These are phyloP conservation scores for Hypoxylon sp. DNA, from an alignment of 2,329 filamentous ascomycete species.

Conservation along the genomic window DNA sequence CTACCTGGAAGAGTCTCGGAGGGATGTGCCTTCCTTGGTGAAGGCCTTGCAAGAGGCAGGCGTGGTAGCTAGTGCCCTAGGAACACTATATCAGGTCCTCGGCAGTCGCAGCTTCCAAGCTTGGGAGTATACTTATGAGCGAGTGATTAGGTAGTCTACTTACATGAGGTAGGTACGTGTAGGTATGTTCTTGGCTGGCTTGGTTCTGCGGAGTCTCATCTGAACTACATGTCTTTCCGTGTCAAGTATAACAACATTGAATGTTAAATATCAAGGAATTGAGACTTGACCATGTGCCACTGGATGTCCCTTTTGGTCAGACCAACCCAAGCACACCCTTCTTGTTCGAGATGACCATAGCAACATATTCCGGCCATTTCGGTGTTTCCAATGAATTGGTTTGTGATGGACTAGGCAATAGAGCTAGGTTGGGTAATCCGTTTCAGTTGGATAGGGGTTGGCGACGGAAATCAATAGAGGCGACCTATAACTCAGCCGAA, in stretches of 20 bases:
- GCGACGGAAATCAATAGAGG: background rate
- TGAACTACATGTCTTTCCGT: background rate
- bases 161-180: too few relatives aligned
- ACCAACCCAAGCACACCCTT: background rate
- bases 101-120: constrained; percentile 4
- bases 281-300: too few relatives aligned
- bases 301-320: background rate
- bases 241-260: background rate
- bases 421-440: background rate
- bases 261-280: too few relatives aligned
- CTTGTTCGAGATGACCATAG: background rate
- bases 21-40: background rate
- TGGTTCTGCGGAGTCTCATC: background rate
- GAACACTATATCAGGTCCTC: background rate
- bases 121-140: background rate
- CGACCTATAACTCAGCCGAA: background rate
- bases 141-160: background rate
- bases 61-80: background rate
- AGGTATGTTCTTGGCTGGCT: background rate
- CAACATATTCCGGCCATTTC: background rate
- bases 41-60: background rate
- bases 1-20: background rate
- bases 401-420: background rate
- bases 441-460: background rate
- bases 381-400: background rate